Evolutionary conservation across 2,329 filamentous ascomycete genomes (phyloP).

Genomic region (Fusarium nematophilum): DNA sequence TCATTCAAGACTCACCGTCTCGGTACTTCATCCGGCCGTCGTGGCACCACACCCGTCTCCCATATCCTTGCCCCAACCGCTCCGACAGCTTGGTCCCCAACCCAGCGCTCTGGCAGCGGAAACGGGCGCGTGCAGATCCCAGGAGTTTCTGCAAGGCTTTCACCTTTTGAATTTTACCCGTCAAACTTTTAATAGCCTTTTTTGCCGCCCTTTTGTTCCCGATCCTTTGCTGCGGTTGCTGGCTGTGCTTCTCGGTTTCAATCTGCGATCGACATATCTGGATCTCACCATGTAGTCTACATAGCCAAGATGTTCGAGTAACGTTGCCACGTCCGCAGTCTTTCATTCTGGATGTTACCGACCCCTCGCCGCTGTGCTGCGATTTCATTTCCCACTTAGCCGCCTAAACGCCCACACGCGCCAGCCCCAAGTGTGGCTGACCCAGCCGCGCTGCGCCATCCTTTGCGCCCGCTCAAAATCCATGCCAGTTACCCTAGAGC

Average conservation of each 20-base stretch:
- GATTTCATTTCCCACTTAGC: slow-evolving; percentile 1
- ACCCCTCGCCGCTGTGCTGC: no score
- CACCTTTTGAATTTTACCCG: neutral
- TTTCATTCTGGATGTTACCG: neutral
- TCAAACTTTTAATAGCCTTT: neutral
- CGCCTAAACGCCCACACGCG: slow-evolving; percentile 34
- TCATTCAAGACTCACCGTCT: no score
- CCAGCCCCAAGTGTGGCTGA: slow-evolving; percentile 13
- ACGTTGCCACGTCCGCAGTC: no score
- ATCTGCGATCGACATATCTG: neutral
- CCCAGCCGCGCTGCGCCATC: slow-evolving; percentile 11
- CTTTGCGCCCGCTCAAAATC: neutral
- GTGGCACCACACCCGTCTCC: slow-evolving; percentile 6
- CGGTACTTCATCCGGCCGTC: slow-evolving; percentile 8
- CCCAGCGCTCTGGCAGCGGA: slow-evolving; percentile 1
- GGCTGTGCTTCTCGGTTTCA: neutral
- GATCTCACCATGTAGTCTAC: neutral
- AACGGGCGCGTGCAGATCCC: slow-evolving; percentile 1
- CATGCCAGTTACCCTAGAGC: slow-evolving; percentile 14
- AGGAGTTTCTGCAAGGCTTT: neutral
- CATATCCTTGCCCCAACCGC: slow-evolving; percentile 1
- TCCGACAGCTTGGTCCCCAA: neutral
- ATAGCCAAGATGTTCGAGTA: no score
- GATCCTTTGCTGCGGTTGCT: slow-evolving; percentile 3
- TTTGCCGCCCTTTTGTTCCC: neutral